Conservation (phyloP, 495 filamentous ascomycete species). For the Clavariopsis aquatica region DNA sequence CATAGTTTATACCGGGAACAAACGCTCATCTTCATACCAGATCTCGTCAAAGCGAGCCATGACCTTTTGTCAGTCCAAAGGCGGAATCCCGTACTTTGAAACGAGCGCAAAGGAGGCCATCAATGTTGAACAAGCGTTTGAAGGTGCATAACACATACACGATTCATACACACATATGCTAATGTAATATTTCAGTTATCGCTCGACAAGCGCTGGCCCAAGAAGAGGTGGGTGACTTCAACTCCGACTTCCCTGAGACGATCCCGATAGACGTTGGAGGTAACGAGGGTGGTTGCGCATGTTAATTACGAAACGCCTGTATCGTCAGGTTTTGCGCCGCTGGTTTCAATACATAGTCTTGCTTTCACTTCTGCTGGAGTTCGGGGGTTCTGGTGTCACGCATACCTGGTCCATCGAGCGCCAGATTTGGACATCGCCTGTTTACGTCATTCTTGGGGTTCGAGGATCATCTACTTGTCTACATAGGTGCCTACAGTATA, state of each 20-base stretch:
- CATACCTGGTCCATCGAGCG: constrained; percentile 12
- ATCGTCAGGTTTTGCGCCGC: neutral
- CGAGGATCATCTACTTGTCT: constrained; percentile 4
- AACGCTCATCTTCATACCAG: constrained; percentile 42
- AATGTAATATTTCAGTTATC: constrained; percentile 66
- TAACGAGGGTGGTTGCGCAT: constrained; percentile 88
- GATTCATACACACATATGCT: neutral
- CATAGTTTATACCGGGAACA: neutral
- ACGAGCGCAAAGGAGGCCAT: constrained; percentile 98
- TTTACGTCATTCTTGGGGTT: neutral
- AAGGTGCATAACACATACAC: constrained; percentile 72
- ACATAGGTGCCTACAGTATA: constrained; percentile 13
- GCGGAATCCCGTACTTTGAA: constrained; percentile 97
- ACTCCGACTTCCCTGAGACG: constrained; percentile 91
- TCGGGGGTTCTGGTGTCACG: constrained; percentile 17
- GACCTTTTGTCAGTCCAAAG: constrained; percentile 97
- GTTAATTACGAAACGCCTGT: constrained; percentile 51
- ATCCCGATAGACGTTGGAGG: constrained; percentile 96
- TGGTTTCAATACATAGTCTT: constrained; percentile 8
- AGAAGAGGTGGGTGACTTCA: constrained; percentile 92
- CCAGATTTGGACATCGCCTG: constrained; percentile 7
- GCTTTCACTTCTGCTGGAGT: neutral
- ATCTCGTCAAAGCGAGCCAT: constrained; percentile 93
- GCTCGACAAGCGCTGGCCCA: constrained; percentile 92
- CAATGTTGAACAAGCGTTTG: constrained; percentile 98